phyloP scores from a whole-genome alignment of 495 filamentous ascomycete genomes.

The Cetradonia linearis region DNA sequence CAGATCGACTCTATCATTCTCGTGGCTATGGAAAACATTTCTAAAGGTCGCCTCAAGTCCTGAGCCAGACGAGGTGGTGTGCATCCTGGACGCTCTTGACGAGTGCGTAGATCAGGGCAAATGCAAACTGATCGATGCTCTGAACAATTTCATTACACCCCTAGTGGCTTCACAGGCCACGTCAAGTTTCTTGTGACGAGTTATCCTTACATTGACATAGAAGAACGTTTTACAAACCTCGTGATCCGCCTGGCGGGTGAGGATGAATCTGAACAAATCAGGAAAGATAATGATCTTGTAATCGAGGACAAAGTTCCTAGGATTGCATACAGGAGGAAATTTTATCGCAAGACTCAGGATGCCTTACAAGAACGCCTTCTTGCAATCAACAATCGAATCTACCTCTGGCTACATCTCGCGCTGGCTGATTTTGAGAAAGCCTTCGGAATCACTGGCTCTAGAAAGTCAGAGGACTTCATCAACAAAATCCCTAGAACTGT shows the following conservation, averaged over 20 bases:
- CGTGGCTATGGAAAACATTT: slow-evolving; percentile 28
- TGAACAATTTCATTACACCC: neutral
- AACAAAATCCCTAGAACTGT: slow-evolving; percentile 26
- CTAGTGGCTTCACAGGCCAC: neutral
- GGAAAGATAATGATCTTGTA: slow-evolving; percentile 33
- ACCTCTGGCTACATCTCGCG: slow-evolving; percentile 39
- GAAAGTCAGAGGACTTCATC: slow-evolving; percentile 25
- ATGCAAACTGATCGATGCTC: neutral
- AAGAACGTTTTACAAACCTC: slow-evolving; percentile 21
- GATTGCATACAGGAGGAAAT: slow-evolving; percentile 17
- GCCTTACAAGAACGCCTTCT: slow-evolving; percentile 29
- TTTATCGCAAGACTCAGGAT: slow-evolving; percentile 23
- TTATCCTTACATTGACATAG: slow-evolving; percentile 34
- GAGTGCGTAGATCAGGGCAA: slow-evolving; percentile 28
- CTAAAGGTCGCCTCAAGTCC: slow-evolving; percentile 18
- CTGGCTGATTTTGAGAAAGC: slow-evolving; percentile 28
- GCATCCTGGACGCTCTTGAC: slow-evolving; percentile 37
- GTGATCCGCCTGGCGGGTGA: slow-evolving; percentile 33
- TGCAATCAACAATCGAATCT: slow-evolving; percentile 35
- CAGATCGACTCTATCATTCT: neutral
- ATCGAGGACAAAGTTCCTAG: slow-evolving; percentile 27
- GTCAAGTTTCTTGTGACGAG: slow-evolving; percentile 38
- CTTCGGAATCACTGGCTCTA: slow-evolving; percentile 13
- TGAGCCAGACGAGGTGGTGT: slow-evolving; percentile 24
- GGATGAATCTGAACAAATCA: slow-evolving; percentile 29